phyloP scores from a whole-genome alignment of 2,329 filamentous ascomycete genomes.

The Colletotrichum camelliae region DNA sequence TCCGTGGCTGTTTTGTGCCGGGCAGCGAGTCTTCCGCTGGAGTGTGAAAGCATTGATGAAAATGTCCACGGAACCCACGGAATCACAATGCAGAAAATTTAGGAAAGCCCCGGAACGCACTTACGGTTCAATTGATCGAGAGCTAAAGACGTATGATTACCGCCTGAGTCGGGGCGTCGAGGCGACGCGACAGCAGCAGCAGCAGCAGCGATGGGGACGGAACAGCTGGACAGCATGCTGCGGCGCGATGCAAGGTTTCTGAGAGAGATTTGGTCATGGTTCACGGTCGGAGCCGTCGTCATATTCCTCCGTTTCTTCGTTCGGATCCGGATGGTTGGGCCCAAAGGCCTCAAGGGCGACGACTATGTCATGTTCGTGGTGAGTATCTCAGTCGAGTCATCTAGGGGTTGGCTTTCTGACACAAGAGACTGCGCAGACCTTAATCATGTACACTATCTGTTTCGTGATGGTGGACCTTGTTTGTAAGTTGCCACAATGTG shows the following conservation, averaged over 20 bases:
- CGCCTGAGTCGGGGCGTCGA: not conserved
- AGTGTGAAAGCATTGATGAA: not conserved
- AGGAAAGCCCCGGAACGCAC: accelerated
- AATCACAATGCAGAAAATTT: not conserved
- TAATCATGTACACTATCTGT: constrained; percentile 38
- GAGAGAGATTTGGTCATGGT: constrained; percentile 35
- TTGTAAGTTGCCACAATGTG: constrained; percentile 25
- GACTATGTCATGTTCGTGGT: constrained; percentile 41
- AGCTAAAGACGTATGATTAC: not conserved
- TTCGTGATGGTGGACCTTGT: constrained; percentile 38
- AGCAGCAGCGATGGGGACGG: not conserved
- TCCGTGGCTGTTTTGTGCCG: not conserved
- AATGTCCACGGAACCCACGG: not conserved
- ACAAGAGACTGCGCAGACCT: not conserved
- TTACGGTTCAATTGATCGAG: not conserved
- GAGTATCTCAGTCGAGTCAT: not conserved
- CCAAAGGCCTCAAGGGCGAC: constrained; percentile 41
- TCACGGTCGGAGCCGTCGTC: constrained; percentile 33
- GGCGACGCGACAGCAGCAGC: not conserved
- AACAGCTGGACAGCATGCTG: not conserved
- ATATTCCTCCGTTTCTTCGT: constrained; percentile 38
- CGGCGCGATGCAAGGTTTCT: constrained; percentile 27
- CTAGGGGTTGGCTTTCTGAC: not conserved
- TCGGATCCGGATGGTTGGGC: constrained; percentile 40
- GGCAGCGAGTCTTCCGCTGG: not conserved